Evolutionary conservation across 169 alveolate genomes (phyloP), one percentile per base, ranked within the genome.

Genomic region (Plasmodium chabaudi): DNA sequence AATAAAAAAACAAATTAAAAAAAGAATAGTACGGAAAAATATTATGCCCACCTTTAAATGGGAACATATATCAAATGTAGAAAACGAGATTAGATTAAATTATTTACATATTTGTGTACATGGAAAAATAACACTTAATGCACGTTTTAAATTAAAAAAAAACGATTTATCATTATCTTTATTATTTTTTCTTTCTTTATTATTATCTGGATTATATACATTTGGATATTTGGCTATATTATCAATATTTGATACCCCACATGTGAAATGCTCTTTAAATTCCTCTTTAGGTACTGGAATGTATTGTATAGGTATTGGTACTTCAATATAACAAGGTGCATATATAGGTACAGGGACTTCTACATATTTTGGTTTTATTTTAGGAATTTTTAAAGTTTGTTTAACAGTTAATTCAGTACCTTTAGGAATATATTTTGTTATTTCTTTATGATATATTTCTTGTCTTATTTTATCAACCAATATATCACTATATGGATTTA

Each of bases 281-380:
- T 56, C 88, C 25, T 67, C 44, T 49, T 75, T 51, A 1, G 49
- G 60, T 12, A 61, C 49, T 6, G 88, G 88, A n/a, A 75, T 75
- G n/a, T 63, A 75, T 21, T 75, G 88, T 47, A 46, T 53, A 19
- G 88, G 88, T 47, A 75, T 75, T 21, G 88, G 88, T 9, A 75
- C 88, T 75, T 75, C 88, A n/a, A 75, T 44, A 63, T 75, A 75
- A 27, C 72, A 61, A 2, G 88, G 88, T 1, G 64, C 77, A 23
- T 75, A 75, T 46, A 75, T 75, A 42, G 88, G 88, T 23, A 75
- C 88, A 53, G 71, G 88, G 9, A 75, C 44, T 75, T 75, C 88
- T 2, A 75, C 88, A 46, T 75, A 75, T 17, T 75, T 75, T 1
- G 88, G 88, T 42, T 63, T 75, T 1, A 75, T 63, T 39, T 65